A percentile compares a stretch with the other conserved stretches of the same genome.
Conservation (phyloP, 495 filamentous ascomycete genomes). For the Baudoinia panamericana region DNA sequence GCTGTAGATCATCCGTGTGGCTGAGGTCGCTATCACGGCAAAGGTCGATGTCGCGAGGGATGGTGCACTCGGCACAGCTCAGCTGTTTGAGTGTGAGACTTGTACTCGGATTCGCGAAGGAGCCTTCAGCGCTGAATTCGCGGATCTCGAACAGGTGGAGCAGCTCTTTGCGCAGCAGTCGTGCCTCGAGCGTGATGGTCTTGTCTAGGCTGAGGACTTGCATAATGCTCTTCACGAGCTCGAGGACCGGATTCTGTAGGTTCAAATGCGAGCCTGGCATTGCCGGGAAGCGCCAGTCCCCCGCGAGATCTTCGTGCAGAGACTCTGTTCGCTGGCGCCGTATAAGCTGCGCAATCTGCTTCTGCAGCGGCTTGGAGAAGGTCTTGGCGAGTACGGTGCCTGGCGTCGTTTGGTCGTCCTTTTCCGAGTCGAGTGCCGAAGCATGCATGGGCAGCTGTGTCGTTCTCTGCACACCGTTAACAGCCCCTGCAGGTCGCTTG, state of each 20-base stretch:
- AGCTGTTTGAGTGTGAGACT: slow-evolving; percentile 60
- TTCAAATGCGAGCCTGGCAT: slow-evolving; percentile 68
- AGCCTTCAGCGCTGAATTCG: slow-evolving; percentile 79
- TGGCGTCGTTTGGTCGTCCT: slow-evolving; percentile 41
- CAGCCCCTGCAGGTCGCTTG: slow-evolving; percentile 47
- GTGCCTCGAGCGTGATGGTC: slow-evolving; percentile 70
- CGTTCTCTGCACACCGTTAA: slow-evolving; percentile 42
- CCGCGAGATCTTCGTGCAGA: slow-evolving; percentile 73
- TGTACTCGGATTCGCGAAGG: slow-evolving; percentile 74
- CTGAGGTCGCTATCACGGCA: slow-evolving; percentile 77
- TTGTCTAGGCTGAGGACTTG: slow-evolving; percentile 83
- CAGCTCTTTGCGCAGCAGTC: slow-evolving; percentile 75
- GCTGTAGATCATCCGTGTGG: not conserved
- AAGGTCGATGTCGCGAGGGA: slow-evolving; percentile 78
- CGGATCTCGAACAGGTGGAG: slow-evolving; percentile 82
- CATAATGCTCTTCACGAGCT: slow-evolving; percentile 82
- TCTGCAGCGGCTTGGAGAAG: slow-evolving; percentile 82
- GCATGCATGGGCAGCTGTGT: slow-evolving; percentile 63
- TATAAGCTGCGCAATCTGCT: slow-evolving; percentile 66
- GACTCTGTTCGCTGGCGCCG: slow-evolving; percentile 74
- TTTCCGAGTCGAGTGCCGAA: slow-evolving; percentile 39
- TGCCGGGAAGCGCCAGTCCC: slow-evolving; percentile 76
- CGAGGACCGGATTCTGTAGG: slow-evolving; percentile 64
- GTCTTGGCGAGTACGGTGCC: slow-evolving; percentile 55
- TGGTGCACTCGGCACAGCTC: slow-evolving; percentile 75